Conservation (phyloP, 2,329 filamentous ascomycete genomes). For the Fusarium abutilonis region DNA sequence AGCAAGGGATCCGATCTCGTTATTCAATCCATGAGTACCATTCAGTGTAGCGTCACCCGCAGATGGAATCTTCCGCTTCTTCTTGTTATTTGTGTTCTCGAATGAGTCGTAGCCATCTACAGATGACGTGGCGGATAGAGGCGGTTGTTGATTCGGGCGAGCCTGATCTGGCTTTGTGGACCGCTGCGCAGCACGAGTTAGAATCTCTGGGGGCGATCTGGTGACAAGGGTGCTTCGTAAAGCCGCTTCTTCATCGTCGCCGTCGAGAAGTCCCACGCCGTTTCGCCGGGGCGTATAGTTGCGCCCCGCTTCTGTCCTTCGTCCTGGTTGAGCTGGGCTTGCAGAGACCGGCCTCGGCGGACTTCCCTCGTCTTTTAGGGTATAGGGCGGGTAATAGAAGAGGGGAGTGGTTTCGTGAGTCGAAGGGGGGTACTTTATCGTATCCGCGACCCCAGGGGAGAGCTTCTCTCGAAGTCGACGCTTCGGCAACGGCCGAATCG, state of each 20-base stretch:
- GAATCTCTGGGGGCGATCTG: conserved; percentile 59
- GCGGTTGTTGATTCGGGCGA: conserved; percentile 62
- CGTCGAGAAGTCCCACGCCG: conserved; percentile 63
- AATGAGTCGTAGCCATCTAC: conserved; percentile 95
- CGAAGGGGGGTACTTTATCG: conserved; percentile 82
- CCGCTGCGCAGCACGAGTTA: conserved; percentile 55
- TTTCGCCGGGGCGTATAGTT: conserved; percentile 45
- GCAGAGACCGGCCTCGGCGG: conserved; percentile 33
- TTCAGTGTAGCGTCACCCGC: conserved; percentile 73
- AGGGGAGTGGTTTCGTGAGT: conserved; percentile 76
- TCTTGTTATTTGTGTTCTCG: conserved; percentile 99
- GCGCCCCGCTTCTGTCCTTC: conserved; percentile 38
- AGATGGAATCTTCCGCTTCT: conserved; percentile 97
- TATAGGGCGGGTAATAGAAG: conserved; percentile 70
- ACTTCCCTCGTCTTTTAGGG: conserved; percentile 58
- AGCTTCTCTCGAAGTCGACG: conserved; percentile 87
- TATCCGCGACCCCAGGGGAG: conserved; percentile 82
- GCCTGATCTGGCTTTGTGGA: conserved; percentile 57
- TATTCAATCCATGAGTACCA: conserved; percentile 51
- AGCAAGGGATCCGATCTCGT: conserved; percentile 55
- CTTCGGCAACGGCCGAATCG: conserved; percentile 92
- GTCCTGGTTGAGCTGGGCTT: conserved; percentile 39
- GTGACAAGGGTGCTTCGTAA: conserved; percentile 54
- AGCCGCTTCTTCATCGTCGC: conserved; percentile 67
- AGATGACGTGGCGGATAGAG: conserved; percentile 75